Evolutionary conservation across 257 asterid species (phyloP), one percentile per base, ranked within the genome.

Genomic region (Leptodermis oblonga): DNA sequence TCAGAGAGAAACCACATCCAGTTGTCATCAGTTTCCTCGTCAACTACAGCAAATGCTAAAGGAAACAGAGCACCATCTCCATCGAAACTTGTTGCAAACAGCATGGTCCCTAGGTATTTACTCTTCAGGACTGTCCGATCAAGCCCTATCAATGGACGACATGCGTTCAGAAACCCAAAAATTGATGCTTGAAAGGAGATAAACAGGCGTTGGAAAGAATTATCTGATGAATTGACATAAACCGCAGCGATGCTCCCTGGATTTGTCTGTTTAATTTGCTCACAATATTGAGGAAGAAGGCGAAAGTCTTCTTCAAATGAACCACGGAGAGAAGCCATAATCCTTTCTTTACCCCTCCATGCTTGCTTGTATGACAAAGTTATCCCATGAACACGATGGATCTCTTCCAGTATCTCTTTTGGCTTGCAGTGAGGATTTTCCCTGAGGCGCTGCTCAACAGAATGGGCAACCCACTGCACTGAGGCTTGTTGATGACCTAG

Each of bases 401-500:
- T 90, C 72, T 90, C 91, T 81, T 90, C 88, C 42, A 90, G 75
- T 69, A 86, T 84, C 70, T 87, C 96, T 70, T 86, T 89, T 3
- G 93, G 90, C 77, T 86, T 83, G 84, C 59, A 81, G 28, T 86
- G 80, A 5, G 96, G 93, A 65, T 88, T 86, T 68, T 88, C 92
- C 73, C 74, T 70, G 5, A 88, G 88, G 4, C 65, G 81, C 30
- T 78, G 79, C 73, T 85, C 91, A 20, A 88, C 90, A 39, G 92
- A 80, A 69, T 71, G 80, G 39, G 92, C 96, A 59, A 88, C 86
- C 96, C 96, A 86, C 53, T 86, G 88, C 42, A 85, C 92, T 4
- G 96, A 88, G 59, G 96, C 96, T 69, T 88, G 96, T 64, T 83
- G 88, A 71, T 86, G 96, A 55, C 91, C 96, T 43, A 88, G 84